Evolutionary conservation across 108 stramenopile species (phyloP).

Genomic region (Parietichytrium sp.): DNA sequence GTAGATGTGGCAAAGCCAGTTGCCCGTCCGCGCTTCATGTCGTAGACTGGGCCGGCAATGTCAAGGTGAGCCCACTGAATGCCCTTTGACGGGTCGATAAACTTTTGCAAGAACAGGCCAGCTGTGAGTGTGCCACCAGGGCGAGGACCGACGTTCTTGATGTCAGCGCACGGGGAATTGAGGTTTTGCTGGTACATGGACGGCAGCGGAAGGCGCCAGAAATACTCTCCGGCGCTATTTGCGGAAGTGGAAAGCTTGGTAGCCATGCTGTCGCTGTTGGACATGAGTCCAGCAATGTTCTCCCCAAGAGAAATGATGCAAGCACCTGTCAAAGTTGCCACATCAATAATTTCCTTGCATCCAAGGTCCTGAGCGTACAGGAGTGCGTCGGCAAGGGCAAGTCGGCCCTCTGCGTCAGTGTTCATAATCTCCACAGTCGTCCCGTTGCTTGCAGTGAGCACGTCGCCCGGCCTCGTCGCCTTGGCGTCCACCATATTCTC

Average conservation of each 20-base stretch:
- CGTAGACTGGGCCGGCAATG: slow-evolving; percentile 45
- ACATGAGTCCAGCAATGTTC: slow-evolving; percentile 60
- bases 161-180: neutral
- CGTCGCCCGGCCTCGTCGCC: slow-evolving; percentile 62
- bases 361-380: neutral
- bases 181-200: neutral
- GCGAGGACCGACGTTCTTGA: slow-evolving; percentile 40
- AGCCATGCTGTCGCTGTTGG: slow-evolving; percentile 3
- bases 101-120: slow-evolving; percentile 29
- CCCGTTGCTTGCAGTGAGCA: slow-evolving; percentile 54
- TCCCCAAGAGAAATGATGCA: slow-evolving; percentile 65
- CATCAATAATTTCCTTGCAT: slow-evolving; percentile 50
- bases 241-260: neutral
- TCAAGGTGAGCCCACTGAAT: slow-evolving; percentile 44
- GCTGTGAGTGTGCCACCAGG: slow-evolving; percentile 39
- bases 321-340: slow-evolving; percentile 73
- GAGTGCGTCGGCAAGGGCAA: slow-evolving; percentile 65
- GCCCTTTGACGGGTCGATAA: neutral
- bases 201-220: slow-evolving; percentile 40
- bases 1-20: slow-evolving; percentile 32
- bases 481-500: slow-evolving; percentile 60
- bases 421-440: slow-evolving; percentile 63
- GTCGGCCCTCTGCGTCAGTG: slow-evolving; percentile 68
- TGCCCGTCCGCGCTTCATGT: neutral
- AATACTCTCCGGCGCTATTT: neutral